Conservation (phyloP, 768 basidiomycete species). For the Rubroboletus pulcherrimus region DNA sequence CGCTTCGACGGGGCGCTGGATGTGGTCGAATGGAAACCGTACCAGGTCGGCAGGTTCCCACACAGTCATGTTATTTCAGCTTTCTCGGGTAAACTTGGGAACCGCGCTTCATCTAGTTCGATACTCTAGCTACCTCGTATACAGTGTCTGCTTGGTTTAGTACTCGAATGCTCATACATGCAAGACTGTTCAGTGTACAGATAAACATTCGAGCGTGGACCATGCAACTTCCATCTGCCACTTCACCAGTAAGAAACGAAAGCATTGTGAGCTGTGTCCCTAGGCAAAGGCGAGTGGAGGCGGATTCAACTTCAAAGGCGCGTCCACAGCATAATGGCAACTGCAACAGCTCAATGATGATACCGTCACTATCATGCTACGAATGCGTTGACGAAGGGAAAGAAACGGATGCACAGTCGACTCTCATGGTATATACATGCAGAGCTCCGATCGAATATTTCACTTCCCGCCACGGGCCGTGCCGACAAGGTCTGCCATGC, state of each 20-base stretch:
- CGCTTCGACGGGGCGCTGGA: background rate
- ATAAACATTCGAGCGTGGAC: conserved; percentile 78
- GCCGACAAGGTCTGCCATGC: conserved; percentile 13
- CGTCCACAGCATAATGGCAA: background rate
- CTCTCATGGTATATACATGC: background rate
- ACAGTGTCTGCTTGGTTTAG: conserved; percentile 60
- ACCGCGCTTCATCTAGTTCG: too few relatives aligned
- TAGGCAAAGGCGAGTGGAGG: conserved; percentile 71
- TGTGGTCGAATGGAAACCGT: conserved; percentile 15
- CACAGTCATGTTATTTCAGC: conserved; percentile 3
- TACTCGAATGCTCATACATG: conserved; percentile 67
- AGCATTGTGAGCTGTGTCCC: conserved; percentile 70
- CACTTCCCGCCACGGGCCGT: conserved; percentile 18
- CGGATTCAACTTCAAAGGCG: background rate
- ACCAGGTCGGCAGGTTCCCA: conserved; percentile 28
- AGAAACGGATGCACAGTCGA: background rate
- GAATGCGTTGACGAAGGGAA: background rate
- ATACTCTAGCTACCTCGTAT: background rate
- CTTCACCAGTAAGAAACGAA: conserved; percentile 76
- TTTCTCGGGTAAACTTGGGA: background rate
- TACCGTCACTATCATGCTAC: background rate
- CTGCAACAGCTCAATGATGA: background rate
- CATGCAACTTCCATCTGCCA: conserved; percentile 60
- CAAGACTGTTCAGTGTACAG: conserved; percentile 31
- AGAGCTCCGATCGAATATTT: conserved; percentile 25